phyloP scores from a whole-genome alignment of 1,284 basidiomycete species.

The Heterobasidion irregulare region DNA sequence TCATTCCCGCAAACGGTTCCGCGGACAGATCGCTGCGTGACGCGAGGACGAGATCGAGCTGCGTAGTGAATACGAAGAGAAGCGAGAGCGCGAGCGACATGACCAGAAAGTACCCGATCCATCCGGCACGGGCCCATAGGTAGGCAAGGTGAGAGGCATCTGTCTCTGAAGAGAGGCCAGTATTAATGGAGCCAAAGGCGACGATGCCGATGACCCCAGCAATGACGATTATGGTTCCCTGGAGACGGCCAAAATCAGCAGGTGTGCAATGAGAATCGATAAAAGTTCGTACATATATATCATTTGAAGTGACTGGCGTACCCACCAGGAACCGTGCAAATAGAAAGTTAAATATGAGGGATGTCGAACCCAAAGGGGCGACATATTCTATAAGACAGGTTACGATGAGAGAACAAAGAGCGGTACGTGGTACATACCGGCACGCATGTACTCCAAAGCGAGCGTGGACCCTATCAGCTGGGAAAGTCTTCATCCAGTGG shows the following conservation, averaged over 20 bases:
- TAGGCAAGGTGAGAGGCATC: conserved; percentile 66
- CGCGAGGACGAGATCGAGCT: conserved; percentile 62
- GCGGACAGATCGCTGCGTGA: conserved; percentile 57
- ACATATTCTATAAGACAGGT: conserved; percentile 57
- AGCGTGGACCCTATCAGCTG: conserved; percentile 83
- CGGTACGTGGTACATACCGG: conserved; percentile 33
- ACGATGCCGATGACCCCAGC: conserved; percentile 82
- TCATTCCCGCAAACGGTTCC: conserved; percentile 41
- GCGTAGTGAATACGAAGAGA: conserved; percentile 55
- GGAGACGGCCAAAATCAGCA: neutral
- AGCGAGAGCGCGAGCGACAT: conserved; percentile 64
- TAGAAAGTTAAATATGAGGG: conserved; percentile 83
- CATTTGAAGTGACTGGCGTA: conserved; percentile 71
- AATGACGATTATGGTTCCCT: conserved; percentile 79
- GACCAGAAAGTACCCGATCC: conserved; percentile 83
- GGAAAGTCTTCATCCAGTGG: conserved; percentile 44
- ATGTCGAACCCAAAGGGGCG: conserved; percentile 76
- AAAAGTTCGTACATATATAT: conserved; percentile 57
- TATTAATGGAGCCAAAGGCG: conserved; percentile 78
- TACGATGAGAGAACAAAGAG: neutral
- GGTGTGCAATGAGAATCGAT: neutral
- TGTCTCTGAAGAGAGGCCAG: conserved; percentile 60
- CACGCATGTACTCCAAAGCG: conserved; percentile 81
- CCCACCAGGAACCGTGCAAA: conserved; percentile 80
- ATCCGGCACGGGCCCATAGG: conserved; percentile 78